Percentiles rank a stretch among this genome's conserved stretches.
Evolutionary conservation across 1,139 yeast genomes (phyloP).

Genomic region (Blastobotrys proliferans): DNA sequence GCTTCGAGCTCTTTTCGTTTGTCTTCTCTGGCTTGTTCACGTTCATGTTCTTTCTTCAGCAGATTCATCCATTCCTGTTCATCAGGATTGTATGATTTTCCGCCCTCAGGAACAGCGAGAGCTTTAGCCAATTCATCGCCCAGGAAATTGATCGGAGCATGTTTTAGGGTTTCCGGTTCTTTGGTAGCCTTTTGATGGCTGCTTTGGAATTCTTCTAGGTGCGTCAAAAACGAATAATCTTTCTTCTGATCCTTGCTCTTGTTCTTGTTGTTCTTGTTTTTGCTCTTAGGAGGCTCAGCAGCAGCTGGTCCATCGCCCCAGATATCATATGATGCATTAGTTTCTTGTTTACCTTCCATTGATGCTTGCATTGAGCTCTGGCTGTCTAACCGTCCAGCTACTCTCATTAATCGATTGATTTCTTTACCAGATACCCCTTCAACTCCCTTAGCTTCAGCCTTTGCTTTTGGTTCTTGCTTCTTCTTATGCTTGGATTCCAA

Average conservation of each 20-base stretch:
- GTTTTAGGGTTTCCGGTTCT: slow-evolving; percentile 45
- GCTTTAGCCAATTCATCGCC: slow-evolving; percentile 33
- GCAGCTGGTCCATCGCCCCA: slow-evolving; percentile 48
- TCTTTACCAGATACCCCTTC: slow-evolving; percentile 70
- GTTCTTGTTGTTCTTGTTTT: slow-evolving; percentile 24
- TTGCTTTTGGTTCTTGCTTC: slow-evolving; percentile 37
- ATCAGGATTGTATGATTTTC: slow-evolving; percentile 91
- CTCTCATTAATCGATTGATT: slow-evolving; percentile 62
- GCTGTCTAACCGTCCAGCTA: slow-evolving; percentile 73
- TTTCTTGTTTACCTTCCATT: slow-evolving; percentile 46
- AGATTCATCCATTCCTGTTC: slow-evolving; percentile 76
- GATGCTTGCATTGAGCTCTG: slow-evolving; percentile 45
- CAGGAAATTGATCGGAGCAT: slow-evolving; percentile 48
- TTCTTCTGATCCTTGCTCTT: slow-evolving; percentile 14
- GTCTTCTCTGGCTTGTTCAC: slow-evolving; percentile 65
- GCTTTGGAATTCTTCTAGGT: slow-evolving; percentile 16
- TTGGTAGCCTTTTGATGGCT: slow-evolving; percentile 21
- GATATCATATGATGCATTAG: slow-evolving; percentile 44
- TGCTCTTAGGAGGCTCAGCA: slow-evolving; percentile 26
- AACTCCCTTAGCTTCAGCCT: slow-evolving; percentile 42
- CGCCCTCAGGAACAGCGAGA: slow-evolving; percentile 65
- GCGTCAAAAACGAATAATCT: slow-evolving; percentile 17
- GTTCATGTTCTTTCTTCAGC: slow-evolving; percentile 59
- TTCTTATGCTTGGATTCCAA: slow-evolving; percentile 42
- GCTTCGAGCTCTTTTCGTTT: slow-evolving; percentile 52